Percentiles rank a stretch among this genome's conserved stretches.
phyloP scores from a whole-genome alignment of 2,329 filamentous ascomycete species.

The Claviceps humidiphila region DNA sequence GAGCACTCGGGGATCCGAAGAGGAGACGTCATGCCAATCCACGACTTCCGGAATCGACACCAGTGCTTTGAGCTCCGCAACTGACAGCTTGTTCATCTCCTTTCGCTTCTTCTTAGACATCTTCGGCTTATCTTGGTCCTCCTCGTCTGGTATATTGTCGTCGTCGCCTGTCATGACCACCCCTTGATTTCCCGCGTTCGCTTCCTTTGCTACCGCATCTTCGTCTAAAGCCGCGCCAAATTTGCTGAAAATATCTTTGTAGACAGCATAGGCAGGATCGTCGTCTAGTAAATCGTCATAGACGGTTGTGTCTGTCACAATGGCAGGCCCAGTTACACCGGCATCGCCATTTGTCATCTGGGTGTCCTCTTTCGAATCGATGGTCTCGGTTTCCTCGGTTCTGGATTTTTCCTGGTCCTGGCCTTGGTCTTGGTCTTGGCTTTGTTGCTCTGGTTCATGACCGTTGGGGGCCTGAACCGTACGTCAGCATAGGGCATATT shows the following conservation, averaged over 20 bases:
- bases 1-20: slow-evolving; percentile 74
- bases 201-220: slow-evolving; percentile 50
- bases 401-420: background rate
- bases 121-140: slow-evolving; percentile 53
- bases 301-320: slow-evolving; percentile 34
- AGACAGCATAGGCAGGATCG: slow-evolving; percentile 72
- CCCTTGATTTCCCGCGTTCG: slow-evolving; percentile 61
- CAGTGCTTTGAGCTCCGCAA: slow-evolving; percentile 87
- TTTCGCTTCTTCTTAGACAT: slow-evolving; percentile 94
- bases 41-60: slow-evolving; percentile 87
- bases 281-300: slow-evolving; percentile 49
- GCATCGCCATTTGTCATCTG: background rate
- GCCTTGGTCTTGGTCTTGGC: slow-evolving; percentile 1
- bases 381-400: slow-evolving; percentile 13
- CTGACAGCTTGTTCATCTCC: slow-evolving; percentile 78
- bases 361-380: slow-evolving; percentile 13
- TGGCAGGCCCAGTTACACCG: slow-evolving; percentile 18
- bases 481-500: background rate
- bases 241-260: slow-evolving; percentile 67
- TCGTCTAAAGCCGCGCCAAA: slow-evolving; percentile 57
- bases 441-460: background rate
- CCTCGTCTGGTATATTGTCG: slow-evolving; percentile 75
- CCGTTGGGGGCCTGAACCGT: background rate
- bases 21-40: slow-evolving; percentile 93
- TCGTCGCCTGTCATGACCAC: slow-evolving; percentile 75